phyloP scores from a whole-genome alignment of 495 filamentous ascomycete genomes.

The Xylaria intraflava region DNA sequence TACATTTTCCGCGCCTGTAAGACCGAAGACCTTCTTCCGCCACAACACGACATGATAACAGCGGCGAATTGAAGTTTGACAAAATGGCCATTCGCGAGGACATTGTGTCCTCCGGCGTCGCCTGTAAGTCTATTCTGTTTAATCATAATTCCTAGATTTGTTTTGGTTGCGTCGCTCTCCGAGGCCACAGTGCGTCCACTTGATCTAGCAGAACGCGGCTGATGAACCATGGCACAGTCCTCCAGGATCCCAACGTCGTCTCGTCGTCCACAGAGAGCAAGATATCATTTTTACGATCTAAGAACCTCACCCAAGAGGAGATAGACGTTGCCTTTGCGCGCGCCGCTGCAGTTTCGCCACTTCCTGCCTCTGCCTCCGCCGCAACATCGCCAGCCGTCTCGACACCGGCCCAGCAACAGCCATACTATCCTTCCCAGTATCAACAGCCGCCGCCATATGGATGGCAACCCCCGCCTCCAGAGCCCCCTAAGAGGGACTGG shows the following conservation, averaged over 20 bases:
- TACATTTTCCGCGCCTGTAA: not conserved
- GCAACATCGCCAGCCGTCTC: slow-evolving; percentile 35
- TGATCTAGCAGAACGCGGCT: slow-evolving; percentile 14
- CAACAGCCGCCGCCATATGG: slow-evolving; percentile 61
- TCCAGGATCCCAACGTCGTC: slow-evolving; percentile 88
- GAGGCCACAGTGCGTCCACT: slow-evolving; percentile 1
- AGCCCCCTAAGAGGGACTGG: slow-evolving; percentile 83
- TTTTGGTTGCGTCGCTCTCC: not conserved
- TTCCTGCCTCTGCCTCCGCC: slow-evolving; percentile 29
- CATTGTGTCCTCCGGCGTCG: slow-evolving; percentile 72
- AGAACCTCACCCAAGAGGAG: slow-evolving; percentile 95
- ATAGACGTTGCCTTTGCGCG: slow-evolving; percentile 77
- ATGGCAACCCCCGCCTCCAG: slow-evolving; percentile 55
- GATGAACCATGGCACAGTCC: slow-evolving; percentile 50
- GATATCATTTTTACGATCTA: slow-evolving; percentile 88
- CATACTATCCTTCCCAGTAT: slow-evolving; percentile 59
- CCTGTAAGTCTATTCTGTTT: slow-evolving; percentile 45
- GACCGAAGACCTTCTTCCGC: not conserved
- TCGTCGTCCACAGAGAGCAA: slow-evolving; percentile 86
- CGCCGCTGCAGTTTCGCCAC: slow-evolving; percentile 51
- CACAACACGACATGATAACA: slow-evolving; percentile 15
- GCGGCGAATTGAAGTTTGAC: slow-evolving; percentile 12
- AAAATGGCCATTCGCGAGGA: slow-evolving; percentile 79
- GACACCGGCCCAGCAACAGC: slow-evolving; percentile 45
- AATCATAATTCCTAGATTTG: not conserved